phyloP scores from a whole-genome alignment of 1,284 basidiomycete genomes.

The Tilletia setariae region DNA sequence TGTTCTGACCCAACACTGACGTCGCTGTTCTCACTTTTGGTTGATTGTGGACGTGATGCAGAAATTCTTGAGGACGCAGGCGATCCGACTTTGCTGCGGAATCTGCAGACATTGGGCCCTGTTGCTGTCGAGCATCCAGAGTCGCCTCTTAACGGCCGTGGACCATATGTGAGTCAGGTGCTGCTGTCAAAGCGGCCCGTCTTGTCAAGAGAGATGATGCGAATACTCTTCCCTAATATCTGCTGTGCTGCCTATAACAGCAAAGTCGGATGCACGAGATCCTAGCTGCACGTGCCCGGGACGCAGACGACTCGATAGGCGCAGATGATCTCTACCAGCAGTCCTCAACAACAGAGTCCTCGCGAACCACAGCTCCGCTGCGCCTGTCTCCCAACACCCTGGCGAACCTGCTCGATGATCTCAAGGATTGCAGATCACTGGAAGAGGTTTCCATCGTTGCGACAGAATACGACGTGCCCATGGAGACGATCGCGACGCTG shows the following conservation, averaged over 20 bases:
- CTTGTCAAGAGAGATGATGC: too few species aligned
- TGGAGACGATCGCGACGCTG: slow-evolving; percentile 27
- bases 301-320: background rate
- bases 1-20: background rate
- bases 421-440: slow-evolving; percentile 31
- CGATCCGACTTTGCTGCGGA: slow-evolving; percentile 35
- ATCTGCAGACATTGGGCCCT: slow-evolving; percentile 30
- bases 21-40: background rate
- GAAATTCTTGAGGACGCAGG: slow-evolving; percentile 36
- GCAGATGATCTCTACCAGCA: slow-evolving; percentile 16
- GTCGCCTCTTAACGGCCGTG: slow-evolving; percentile 30
- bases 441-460: slow-evolving; percentile 32
- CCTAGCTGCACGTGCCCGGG: slow-evolving; percentile 26
- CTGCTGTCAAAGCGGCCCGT: background rate
- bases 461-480: slow-evolving; percentile 33
- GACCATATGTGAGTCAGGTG: background rate
- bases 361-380: background rate
- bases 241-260: too few species aligned
- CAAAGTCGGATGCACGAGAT: slow-evolving; percentile 38
- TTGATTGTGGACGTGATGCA: background rate
- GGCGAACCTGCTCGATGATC: slow-evolving; percentile 30
- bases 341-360: too few species aligned
- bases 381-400: slow-evolving; percentile 31
- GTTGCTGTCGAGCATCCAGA: slow-evolving; percentile 25
- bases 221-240: too few species aligned